Base-by-base conservation (phyloP, 352 stramenopile genomes). In the Thalassiosira mediterranea region DNA sequence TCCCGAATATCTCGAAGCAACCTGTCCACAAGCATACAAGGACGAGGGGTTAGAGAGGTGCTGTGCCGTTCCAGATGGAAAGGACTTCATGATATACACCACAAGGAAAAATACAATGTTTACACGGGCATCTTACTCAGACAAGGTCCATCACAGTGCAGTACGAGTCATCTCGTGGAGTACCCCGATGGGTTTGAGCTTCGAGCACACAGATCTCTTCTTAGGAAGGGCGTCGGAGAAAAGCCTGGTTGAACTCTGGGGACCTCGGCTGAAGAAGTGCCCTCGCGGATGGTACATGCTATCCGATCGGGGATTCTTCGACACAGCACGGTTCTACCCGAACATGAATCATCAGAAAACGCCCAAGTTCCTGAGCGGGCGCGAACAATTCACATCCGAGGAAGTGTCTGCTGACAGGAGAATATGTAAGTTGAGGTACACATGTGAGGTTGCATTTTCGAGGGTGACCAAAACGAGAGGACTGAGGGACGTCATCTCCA, bases 321-420 rank as follows among this genome's bases (percentile, higher is more conserved):
- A 75, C 47, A 68, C 66, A 25, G 42, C 66, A 54, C 21, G 66
- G 15, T 75, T 62, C 31, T 75, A 76, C 46, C 57, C 56, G 31
- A 70, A 76, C 47, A 64, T 76, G 67, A 76, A 69, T 37, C 46
- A 63, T n/a, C 56, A 76, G 48, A 68, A 58, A 34, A 63, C 67
- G 25, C 57, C 67, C 3, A 69, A 70, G 49, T 76, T 76, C 25
- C 38, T 76, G 5, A 76, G 67, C 28, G 67, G 67, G 4, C 15
- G 28, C 2, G 49, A 76, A 23, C 58, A 76, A 29, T 76, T 76
- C 67, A 76, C 67, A 5, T 26, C 28, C 15, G 54, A 64, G 17
- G 54, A 64, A 26, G 28, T 64, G n/a, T 64, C 54, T 15, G 63
- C 34, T 52, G 63, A 72, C 34, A 62, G 63, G 25, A 72, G 26